These are phyloP conservation scores for Hypomyces perniciosus DNA, from an alignment of 2,329 filamentous ascomycete genomes.

Conservation along the genomic window DNA sequence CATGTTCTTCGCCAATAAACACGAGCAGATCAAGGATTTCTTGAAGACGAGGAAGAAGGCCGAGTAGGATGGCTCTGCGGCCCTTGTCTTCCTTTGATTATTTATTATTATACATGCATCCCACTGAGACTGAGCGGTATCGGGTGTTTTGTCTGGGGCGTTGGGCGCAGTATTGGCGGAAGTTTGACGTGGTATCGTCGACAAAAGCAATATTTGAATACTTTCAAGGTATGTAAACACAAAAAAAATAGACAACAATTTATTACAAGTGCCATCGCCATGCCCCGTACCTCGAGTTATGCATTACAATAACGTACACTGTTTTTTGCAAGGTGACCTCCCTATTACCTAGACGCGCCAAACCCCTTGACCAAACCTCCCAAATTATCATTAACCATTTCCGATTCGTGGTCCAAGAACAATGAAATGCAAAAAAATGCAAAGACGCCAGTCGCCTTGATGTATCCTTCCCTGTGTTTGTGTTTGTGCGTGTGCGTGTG, in stretches of 20 bases:
- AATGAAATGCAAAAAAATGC: background rate
- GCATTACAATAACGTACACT: background rate
- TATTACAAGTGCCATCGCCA: background rate
- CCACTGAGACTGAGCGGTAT: background rate
- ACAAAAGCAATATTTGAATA: background rate
- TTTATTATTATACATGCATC: background rate
- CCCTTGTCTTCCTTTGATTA: background rate
- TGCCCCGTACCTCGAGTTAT: background rate
- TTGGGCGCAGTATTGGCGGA: background rate
- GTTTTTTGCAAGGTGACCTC: background rate
- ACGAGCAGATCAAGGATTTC: constrained; percentile 82
- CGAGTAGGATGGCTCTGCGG: constrained; percentile 22
- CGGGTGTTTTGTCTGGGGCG: background rate
- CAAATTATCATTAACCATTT: background rate
- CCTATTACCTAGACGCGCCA: background rate
- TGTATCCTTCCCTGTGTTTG: background rate
- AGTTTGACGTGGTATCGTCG: background rate
- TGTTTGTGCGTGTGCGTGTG: no score
- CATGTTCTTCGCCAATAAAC: constrained; percentile 86
- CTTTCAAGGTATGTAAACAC: background rate
- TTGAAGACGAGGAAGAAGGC: constrained; percentile 59
- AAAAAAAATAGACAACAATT: background rate
- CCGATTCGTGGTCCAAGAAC: background rate
- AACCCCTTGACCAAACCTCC: background rate
- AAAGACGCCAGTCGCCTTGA: background rate